phyloP scores from a whole-genome alignment of 2,329 filamentous ascomycete genomes.

The Huntiella savannae region DNA sequence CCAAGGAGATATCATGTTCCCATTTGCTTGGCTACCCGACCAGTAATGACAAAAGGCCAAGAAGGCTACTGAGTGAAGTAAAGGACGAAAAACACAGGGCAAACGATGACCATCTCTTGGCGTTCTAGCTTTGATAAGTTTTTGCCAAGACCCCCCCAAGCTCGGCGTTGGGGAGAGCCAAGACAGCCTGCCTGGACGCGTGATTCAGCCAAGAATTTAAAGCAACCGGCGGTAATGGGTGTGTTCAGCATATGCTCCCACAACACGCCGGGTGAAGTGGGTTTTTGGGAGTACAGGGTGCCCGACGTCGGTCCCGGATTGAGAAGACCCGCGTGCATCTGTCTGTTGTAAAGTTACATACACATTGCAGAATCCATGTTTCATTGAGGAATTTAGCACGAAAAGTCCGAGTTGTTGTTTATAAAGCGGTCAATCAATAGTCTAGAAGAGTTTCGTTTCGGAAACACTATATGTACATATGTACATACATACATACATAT shows the following conservation, averaged over 20 bases:
- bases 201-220: conserved; percentile 8
- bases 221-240: background rate
- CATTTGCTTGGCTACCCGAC: background rate
- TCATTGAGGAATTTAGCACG: background rate
- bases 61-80: background rate
- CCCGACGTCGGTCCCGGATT: background rate
- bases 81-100: conserved; percentile 1
- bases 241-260: too few relatives aligned
- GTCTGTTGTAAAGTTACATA: background rate
- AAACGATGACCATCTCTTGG: conserved; percentile 6
- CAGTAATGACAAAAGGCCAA: background rate
- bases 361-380: background rate
- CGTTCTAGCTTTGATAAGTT: conserved; percentile 8
- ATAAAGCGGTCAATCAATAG: too few relatives aligned
- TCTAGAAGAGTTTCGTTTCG: too few relatives aligned
- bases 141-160: conserved; percentile 10
- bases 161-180: conserved; percentile 10
- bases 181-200: conserved; percentile 8
- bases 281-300: background rate
- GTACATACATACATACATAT: too few relatives aligned
- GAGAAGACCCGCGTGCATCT: background rate
- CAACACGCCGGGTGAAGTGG: background rate
- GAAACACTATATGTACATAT: too few relatives aligned
- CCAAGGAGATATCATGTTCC: conserved; percentile 1
- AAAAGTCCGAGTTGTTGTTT: background rate